These are phyloP conservation scores for Noccaea caerulescens DNA, from an alignment of 345 rosid species.

Conservation along the genomic window DNA sequence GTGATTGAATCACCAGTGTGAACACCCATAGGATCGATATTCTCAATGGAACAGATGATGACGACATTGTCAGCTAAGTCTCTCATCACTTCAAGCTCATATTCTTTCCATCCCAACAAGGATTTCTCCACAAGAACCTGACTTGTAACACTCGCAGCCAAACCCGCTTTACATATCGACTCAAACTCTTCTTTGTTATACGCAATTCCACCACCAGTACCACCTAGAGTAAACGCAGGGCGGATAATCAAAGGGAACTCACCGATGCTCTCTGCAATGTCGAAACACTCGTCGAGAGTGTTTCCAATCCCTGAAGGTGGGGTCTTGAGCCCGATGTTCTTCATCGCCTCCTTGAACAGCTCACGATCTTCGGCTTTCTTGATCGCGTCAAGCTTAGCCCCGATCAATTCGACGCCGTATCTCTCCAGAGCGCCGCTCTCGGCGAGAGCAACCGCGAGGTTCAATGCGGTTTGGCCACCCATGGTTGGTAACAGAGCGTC, in stretches of 20 bases:
- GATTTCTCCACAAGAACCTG: constrained; percentile 98
- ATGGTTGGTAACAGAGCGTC: constrained; percentile 90
- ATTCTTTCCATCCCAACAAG: constrained; percentile 93
- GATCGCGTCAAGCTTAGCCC: constrained; percentile 91
- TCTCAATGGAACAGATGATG: constrained; percentile 94
- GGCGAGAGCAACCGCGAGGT: constrained; percentile 90
- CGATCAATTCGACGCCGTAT: constrained; percentile 85
- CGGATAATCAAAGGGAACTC: constrained; percentile 97
- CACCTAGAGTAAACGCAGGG: constrained; percentile 92
- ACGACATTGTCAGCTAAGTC: constrained; percentile 98
- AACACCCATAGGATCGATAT: constrained; percentile 97
- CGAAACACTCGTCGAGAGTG: constrained; percentile 80
- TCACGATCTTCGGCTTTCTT: constrained; percentile 95
- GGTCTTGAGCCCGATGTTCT: constrained; percentile 78
- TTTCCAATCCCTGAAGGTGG: constrained; percentile 93
- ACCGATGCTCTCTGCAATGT: constrained; percentile 74
- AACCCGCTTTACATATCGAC: constrained; percentile 76
- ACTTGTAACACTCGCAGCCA: constrained; percentile 83
- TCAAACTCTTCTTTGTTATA: constrained; percentile 94
- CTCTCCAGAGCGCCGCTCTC: constrained; percentile 73
- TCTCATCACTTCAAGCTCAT: constrained; percentile 97
- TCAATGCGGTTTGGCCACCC: constrained; percentile 98
- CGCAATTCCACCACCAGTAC: constrained; percentile 98
- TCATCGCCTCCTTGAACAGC: constrained; percentile 88
- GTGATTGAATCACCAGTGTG: constrained; percentile 98